Percentiles rank a stretch among this genome's conserved stretches.
Conservation (phyloP, 108 stramenopile genomes). For the Discostella pseudostelligera region DNA sequence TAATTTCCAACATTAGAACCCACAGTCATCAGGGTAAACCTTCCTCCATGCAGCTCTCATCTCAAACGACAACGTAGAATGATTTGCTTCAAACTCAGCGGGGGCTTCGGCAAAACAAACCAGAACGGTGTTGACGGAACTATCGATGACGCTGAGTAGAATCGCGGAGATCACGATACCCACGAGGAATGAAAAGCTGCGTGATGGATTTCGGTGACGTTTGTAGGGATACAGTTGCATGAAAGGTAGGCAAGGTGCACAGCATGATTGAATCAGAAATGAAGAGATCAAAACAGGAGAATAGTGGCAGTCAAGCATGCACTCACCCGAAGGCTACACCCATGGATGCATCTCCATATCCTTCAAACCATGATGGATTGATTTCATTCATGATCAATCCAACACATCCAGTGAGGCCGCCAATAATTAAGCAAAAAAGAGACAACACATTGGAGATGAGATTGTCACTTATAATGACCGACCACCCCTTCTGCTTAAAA, state of each 20-base stretch:
- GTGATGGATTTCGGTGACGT: slow-evolving; percentile 9
- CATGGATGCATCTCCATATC: slow-evolving; percentile 30
- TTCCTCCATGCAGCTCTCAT: slow-evolving; percentile 61
- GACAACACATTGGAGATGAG: slow-evolving; percentile 53
- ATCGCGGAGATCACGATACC: slow-evolving; percentile 62
- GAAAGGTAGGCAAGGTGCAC: not conserved
- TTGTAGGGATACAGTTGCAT: slow-evolving; percentile 7
- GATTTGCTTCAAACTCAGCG: slow-evolving; percentile 70
- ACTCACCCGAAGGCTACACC: slow-evolving; percentile 53
- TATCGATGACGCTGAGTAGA: slow-evolving; percentile 65
- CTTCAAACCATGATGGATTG: slow-evolving; percentile 51
- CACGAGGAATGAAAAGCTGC: slow-evolving; percentile 56
- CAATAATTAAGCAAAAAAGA: slow-evolving; percentile 58
- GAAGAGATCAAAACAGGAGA: too few relatives aligned
- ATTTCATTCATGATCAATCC: slow-evolving; percentile 46
- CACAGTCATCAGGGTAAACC: slow-evolving; percentile 56
- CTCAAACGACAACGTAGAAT: slow-evolving; percentile 60
- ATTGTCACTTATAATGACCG: slow-evolving; percentile 60
- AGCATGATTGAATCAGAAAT: not conserved
- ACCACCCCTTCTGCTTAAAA: slow-evolving; percentile 71
- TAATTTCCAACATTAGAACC: slow-evolving; percentile 13
- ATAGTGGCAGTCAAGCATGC: not conserved
- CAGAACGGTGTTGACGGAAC: slow-evolving; percentile 81
- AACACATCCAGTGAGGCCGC: slow-evolving; percentile 55
- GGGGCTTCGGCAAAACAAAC: slow-evolving; percentile 82